phyloP scores from a whole-genome alignment of 2,329 filamentous ascomycete species.

The Waltergamsia citrina region DNA sequence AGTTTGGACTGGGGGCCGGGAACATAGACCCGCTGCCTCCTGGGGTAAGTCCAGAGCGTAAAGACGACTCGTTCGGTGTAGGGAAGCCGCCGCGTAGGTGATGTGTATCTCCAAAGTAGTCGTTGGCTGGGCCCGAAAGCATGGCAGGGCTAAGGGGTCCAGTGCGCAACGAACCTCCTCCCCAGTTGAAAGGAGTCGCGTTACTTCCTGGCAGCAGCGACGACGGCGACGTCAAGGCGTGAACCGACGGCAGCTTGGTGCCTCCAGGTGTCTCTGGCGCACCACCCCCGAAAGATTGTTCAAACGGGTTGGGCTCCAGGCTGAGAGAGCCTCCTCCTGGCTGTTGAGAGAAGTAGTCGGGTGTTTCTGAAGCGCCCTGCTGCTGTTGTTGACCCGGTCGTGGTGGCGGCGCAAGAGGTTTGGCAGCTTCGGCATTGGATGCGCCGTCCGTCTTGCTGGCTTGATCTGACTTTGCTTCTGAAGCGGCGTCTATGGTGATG shows the following conservation, averaged over 20 bases:
- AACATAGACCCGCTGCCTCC: slow-evolving; percentile 97
- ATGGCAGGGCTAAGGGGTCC: slow-evolving; percentile 95
- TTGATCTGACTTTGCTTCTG: slow-evolving; percentile 37
- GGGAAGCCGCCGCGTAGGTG: slow-evolving; percentile 77
- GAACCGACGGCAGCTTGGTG: slow-evolving; percentile 79
- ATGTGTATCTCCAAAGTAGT: slow-evolving; percentile 80
- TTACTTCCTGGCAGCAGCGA: slow-evolving; percentile 67
- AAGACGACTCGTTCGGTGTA: slow-evolving; percentile 91
- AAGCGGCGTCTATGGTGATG: slow-evolving; percentile 24
- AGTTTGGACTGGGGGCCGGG: slow-evolving; percentile 80
- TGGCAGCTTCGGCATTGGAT: slow-evolving; percentile 48
- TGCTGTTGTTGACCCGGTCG: slow-evolving; percentile 42
- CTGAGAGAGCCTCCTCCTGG: slow-evolving; percentile 44
- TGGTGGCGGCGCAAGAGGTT: slow-evolving; percentile 62
- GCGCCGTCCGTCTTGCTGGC: slow-evolving; percentile 37
- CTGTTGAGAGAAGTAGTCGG: slow-evolving; percentile 60
- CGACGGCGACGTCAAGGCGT: slow-evolving; percentile 82
- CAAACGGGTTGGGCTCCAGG: slow-evolving; percentile 91
- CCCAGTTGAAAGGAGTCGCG: slow-evolving; percentile 70
- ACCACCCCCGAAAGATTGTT: slow-evolving; percentile 74
- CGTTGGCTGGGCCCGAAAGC: slow-evolving; percentile 76
- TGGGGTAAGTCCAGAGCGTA: slow-evolving; percentile 85
- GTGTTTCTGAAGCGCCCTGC: slow-evolving; percentile 37
- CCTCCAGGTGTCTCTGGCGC: slow-evolving; percentile 71
- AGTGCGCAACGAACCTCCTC: slow-evolving; percentile 73